Evolutionary conservation across 352 stramenopile genomes (phyloP).

Genomic region (Globisporangium carolinianum): DNA sequence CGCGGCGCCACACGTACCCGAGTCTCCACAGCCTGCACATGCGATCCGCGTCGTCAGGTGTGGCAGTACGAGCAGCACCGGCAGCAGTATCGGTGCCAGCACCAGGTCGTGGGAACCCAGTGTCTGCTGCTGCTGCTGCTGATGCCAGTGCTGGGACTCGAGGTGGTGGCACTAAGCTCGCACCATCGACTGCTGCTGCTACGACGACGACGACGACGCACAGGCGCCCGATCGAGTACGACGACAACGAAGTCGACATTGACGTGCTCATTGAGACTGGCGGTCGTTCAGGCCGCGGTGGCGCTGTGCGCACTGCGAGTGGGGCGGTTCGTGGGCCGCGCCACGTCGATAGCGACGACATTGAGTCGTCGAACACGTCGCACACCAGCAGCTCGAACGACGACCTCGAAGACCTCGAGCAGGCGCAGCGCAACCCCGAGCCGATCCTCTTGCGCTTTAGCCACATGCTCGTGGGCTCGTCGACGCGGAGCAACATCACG

Average conservation of each 20-base stretch:
- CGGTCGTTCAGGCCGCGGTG: not conserved
- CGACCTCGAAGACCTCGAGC: conserved; percentile 28
- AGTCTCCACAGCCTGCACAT: not conserved
- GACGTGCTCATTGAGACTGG: conserved; percentile 5
- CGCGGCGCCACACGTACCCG: conserved; percentile 1
- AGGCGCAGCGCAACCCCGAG: conserved; percentile 40
- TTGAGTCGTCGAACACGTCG: conserved; percentile 27
- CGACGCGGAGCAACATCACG: conserved; percentile 15
- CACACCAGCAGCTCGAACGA: conserved; percentile 9
- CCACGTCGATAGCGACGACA: conserved; percentile 1
- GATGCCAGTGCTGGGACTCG: not conserved
- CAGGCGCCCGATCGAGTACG: too few species aligned
- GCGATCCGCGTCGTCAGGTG: too few species aligned
- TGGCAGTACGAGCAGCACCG: too few species aligned
- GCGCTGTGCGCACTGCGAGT: not conserved
- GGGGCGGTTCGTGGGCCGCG: not conserved
- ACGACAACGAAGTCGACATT: conserved; percentile 10
- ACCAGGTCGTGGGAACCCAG: not conserved
- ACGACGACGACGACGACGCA: too few species aligned
- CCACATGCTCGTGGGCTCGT: conserved; percentile 16
- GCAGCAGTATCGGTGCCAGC: not conserved
- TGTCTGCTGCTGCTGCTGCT: not conserved
- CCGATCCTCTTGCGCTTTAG: conserved; percentile 51
- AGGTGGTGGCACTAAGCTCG: not conserved
- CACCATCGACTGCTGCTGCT: not conserved